Base-by-base conservation (phyloP, 352 stramenopile genomes). In the Chrysophaeum taylorii region DNA sequence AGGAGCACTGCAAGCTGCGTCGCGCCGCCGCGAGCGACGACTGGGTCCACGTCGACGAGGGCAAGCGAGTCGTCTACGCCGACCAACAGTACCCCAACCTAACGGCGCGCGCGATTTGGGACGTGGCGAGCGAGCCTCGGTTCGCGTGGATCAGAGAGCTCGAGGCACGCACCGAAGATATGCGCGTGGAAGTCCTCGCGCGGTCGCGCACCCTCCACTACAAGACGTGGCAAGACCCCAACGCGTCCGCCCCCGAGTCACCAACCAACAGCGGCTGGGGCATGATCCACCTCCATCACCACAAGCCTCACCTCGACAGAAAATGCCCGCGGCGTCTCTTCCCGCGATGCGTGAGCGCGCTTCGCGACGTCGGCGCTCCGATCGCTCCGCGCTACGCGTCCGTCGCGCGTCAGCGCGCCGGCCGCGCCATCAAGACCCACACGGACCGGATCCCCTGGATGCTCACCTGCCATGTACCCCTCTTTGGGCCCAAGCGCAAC, bases 241-340 rank as follows among this genome's bases (percentile, higher is more conserved):
- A n/a, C n/a, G n/a, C n/a, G n/a, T n/a, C n/a, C n/a, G n/a, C n/a
- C n/a, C n/a, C n/a, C n/a, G n/a, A n/a, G n/a, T n/a, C n/a, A n/a
- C n/a, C n/a, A n/a, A 60, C 48, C 5, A 25, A 60, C 48, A 60
- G 48, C 48, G 48, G 48, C 48, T 60, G 48, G 48, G 48, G 48
- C 48, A 60, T 60, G 48, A 25, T 60, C 48, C 18, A 60, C 48
- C 18, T 60, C 48, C 18, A 7, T 21, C 5, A n/a, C 18, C 5
- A 60, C 18, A 4, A 7, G 5, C n/a, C n/a, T n/a, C n/a, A n/a
- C n/a, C n/a, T n/a, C n/a, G n/a, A n/a, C n/a, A n/a, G n/a, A n/a
- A n/a, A n/a, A n/a, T n/a, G n/a, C n/a, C n/a, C n/a, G n/a, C n/a
- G n/a, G n/a, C n/a, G n/a, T n/a, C n/a, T n/a, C n/a, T 60, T 60